Percentiles rank a stretch among this genome's conserved stretches.
Conservation (phyloP, 176 grass and related monocot species). For the Chloris gayana region DNA sequence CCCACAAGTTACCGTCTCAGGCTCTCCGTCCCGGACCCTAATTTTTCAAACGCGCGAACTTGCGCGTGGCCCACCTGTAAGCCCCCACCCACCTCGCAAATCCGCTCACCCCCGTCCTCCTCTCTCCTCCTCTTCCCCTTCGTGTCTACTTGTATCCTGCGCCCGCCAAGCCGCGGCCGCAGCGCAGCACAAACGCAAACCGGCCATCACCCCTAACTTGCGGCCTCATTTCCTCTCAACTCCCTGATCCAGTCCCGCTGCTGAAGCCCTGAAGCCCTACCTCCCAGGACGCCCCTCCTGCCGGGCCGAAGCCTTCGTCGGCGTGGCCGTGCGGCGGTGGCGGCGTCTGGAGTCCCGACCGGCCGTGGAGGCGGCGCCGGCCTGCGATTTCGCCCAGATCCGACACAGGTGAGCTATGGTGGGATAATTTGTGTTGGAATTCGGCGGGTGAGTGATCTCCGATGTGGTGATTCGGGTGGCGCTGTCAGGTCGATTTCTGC, state of each 20-base stretch:
- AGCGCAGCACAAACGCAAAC: slow-evolving; percentile 33
- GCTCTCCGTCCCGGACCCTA: slow-evolving; percentile 6
- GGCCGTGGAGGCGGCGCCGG: neutral
- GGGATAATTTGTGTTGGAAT: neutral
- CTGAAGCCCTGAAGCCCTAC: neutral
- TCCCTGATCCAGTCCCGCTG: slow-evolving; percentile 22
- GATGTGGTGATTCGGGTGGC: neutral
- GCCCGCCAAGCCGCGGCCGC: slow-evolving; percentile 52
- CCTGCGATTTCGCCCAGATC: slow-evolving; percentile 44
- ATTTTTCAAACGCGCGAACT: slow-evolving; percentile 48
- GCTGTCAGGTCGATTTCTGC: slow-evolving; percentile 14
- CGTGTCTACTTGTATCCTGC: slow-evolving; percentile 31
- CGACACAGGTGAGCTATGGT: slow-evolving; percentile 33
- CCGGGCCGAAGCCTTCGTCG: neutral
- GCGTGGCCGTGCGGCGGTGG: neutral
- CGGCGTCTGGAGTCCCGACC: neutral
- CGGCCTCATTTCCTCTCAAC: neutral
- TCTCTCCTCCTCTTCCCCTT: neutral
- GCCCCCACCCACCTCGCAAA: slow-evolving; percentile 24
- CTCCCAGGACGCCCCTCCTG: neutral
- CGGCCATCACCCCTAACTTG: slow-evolving; percentile 5
- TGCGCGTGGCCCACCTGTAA: slow-evolving; percentile 14
- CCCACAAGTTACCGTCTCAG: neutral
- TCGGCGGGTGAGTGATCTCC: slow-evolving; percentile 23
- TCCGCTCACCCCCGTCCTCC: neutral